Evolutionary conservation across 2,329 filamentous ascomycete species (phyloP).

Genomic region (Monascus ruber): DNA sequence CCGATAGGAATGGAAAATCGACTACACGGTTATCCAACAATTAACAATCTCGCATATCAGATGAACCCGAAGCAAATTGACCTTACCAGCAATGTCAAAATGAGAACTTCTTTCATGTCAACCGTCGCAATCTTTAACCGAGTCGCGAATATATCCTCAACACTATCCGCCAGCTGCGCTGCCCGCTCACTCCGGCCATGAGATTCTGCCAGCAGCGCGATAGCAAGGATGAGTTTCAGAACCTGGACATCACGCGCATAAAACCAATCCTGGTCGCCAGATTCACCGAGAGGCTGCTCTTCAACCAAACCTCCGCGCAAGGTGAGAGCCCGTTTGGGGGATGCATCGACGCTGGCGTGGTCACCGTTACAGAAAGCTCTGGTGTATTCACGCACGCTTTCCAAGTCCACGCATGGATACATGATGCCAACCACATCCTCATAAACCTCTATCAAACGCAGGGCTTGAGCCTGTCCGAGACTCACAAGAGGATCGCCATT

Average conservation of each 20-base stretch:
- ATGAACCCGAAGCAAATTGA: background rate
- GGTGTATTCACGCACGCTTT: slow-evolving; percentile 46
- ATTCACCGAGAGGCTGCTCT: background rate
- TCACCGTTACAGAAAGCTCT: slow-evolving; percentile 11
- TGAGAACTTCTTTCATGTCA: slow-evolving; percentile 28
- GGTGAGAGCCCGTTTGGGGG: too few species aligned
- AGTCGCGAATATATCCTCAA: slow-evolving; percentile 23
- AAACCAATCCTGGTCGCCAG: slow-evolving; percentile 22
- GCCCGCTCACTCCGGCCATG: slow-evolving; percentile 58
- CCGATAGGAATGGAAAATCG: slow-evolving; percentile 30
- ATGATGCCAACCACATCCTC: slow-evolving; percentile 81
- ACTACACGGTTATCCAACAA: slow-evolving; percentile 9
- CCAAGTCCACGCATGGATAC: slow-evolving; percentile 72
- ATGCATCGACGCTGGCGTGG: background rate
- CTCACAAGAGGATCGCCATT: slow-evolving; percentile 60
- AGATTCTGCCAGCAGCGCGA: slow-evolving; percentile 61
- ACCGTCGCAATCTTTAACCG: slow-evolving; percentile 24
- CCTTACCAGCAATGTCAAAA: slow-evolving; percentile 18
- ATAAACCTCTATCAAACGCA: slow-evolving; percentile 64
- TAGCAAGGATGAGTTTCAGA: slow-evolving; percentile 71
- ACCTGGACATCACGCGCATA: slow-evolving; percentile 47
- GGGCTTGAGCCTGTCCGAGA: slow-evolving; percentile 62
- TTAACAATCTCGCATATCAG: background rate
- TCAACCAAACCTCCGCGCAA: background rate
- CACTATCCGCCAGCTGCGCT: slow-evolving; percentile 21